phyloP scores from a whole-genome alignment of 2,329 filamentous ascomycete species.

The Elsinoe ampelina region DNA sequence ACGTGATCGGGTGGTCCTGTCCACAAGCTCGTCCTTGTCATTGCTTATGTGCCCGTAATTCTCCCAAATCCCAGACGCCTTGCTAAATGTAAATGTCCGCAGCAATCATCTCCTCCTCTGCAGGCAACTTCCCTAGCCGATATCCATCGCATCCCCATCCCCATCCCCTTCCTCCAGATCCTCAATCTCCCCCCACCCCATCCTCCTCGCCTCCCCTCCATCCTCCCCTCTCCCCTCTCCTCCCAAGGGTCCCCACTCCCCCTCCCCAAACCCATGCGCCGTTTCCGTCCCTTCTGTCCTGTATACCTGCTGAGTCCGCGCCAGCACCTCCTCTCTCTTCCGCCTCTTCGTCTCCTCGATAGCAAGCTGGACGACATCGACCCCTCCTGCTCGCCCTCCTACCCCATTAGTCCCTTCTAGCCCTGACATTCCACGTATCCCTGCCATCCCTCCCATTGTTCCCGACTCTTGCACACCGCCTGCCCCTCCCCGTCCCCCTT shows the following conservation, averaged over 20 bases:
- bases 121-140: slow-evolving; percentile 31
- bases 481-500: slow-evolving; percentile 32
- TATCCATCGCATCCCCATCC: slow-evolving; percentile 59
- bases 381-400: background rate
- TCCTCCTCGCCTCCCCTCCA: slow-evolving; percentile 58
- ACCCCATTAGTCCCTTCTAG: too few relatives aligned
- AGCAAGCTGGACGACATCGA: slow-evolving; percentile 62
- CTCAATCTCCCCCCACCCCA: slow-evolving; percentile 33
- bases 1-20: too few relatives aligned
- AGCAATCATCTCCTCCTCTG: background rate
- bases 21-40: too few relatives aligned
- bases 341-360: slow-evolving; percentile 71
- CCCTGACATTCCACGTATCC: too few relatives aligned
- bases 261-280: slow-evolving; percentile 22
- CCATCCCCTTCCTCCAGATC: slow-evolving; percentile 23
- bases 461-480: slow-evolving; percentile 42
- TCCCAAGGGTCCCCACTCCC: slow-evolving; percentile 1
- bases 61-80: background rate
- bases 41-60: too few relatives aligned
- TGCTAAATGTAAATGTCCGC: background rate
- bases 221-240: slow-evolving; percentile 23
- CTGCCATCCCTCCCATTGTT: slow-evolving; percentile 38
- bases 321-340: slow-evolving; percentile 45
- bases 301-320: slow-evolving; percentile 22
- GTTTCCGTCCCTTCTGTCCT: slow-evolving; percentile 22